Percentiles rank a stretch among this genome's conserved stretches.
Conservation (phyloP, 2,329 filamentous ascomycete species). For the Phoma sp. region DNA sequence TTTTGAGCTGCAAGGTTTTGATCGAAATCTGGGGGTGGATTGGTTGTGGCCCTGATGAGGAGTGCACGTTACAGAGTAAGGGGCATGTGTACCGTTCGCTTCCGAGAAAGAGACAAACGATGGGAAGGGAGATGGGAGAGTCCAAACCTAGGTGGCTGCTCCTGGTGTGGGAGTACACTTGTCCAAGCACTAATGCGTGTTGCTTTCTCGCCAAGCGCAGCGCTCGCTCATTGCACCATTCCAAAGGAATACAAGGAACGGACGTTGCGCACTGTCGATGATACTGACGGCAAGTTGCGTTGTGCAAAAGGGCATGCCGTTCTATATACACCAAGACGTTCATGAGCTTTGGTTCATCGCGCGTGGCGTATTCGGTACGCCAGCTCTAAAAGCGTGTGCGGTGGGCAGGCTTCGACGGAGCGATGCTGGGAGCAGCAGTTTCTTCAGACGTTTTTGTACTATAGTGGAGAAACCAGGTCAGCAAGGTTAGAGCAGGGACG, state of each 20-base stretch:
- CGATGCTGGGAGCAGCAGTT: conserved; percentile 1
- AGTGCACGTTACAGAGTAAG: not conserved
- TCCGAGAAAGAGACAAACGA: not conserved
- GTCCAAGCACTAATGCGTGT: no score
- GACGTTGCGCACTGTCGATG: not conserved
- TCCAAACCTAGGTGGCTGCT: not conserved
- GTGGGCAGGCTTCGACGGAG: conserved; percentile 3
- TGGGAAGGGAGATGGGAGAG: not conserved
- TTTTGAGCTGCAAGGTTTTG: not conserved
- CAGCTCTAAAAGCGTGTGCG: conserved; percentile 14
- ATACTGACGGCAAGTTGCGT: not conserved
- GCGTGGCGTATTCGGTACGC: not conserved
- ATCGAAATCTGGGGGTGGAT: not conserved
- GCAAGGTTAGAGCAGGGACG: conserved; percentile 16
- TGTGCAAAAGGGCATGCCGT: not conserved
- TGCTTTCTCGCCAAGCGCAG: no score
- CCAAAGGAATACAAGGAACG: no score
- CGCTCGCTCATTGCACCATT: no score
- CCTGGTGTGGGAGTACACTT: not conserved
- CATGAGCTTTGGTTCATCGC: not conserved
- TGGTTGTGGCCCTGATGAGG: not conserved
- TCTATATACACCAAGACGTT: not conserved
- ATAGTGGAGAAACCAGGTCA: conserved; percentile 14
- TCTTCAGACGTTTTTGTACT: conserved; percentile 25
- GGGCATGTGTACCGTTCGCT: not conserved